Conservation (phyloP, 2,329 filamentous ascomycete species). For the Alternaria triticina region DNA sequence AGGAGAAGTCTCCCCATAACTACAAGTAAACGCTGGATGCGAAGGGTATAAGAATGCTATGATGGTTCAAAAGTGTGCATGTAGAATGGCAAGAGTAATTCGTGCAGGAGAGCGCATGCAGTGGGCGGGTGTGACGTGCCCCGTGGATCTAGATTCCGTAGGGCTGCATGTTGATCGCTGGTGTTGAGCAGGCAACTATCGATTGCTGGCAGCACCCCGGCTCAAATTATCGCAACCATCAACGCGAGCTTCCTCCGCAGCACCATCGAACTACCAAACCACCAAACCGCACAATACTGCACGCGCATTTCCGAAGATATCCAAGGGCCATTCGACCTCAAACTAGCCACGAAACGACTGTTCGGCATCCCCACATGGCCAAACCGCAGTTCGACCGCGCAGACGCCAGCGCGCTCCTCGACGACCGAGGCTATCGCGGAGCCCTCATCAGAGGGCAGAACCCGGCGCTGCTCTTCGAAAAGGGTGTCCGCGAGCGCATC, state of each 20-base stretch:
- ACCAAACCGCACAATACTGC: neutral
- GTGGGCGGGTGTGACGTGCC: constrained; percentile 37
- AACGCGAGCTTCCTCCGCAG: neutral
- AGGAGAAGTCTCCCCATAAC: constrained; percentile 61
- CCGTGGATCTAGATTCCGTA: constrained; percentile 20
- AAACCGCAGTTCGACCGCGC: constrained; percentile 69
- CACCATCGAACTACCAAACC: neutral
- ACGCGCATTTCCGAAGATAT: neutral
- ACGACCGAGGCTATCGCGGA: constrained; percentile 83
- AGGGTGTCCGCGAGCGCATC: constrained; percentile 93
- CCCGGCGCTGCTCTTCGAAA: constrained; percentile 94
- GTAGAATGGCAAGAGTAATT: constrained; percentile 18
- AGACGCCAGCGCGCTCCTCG: constrained; percentile 78
- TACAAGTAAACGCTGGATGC: constrained; percentile 5
- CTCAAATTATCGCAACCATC: constrained; percentile 22
- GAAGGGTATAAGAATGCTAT: constrained; percentile 26
- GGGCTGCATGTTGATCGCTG: constrained; percentile 22
- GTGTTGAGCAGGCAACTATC: constrained; percentile 37
- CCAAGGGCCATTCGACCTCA: neutral
- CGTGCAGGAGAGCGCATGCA: constrained; percentile 27
- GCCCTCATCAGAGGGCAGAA: constrained; percentile 86
- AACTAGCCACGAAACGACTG: neutral
- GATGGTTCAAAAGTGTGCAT: constrained; percentile 13
- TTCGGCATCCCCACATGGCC: constrained; percentile 21
- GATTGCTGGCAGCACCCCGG: constrained; percentile 25